Evolutionary conservation across 2,329 filamentous ascomycete genomes (phyloP).

Genomic region (Blastomyces percursus): DNA sequence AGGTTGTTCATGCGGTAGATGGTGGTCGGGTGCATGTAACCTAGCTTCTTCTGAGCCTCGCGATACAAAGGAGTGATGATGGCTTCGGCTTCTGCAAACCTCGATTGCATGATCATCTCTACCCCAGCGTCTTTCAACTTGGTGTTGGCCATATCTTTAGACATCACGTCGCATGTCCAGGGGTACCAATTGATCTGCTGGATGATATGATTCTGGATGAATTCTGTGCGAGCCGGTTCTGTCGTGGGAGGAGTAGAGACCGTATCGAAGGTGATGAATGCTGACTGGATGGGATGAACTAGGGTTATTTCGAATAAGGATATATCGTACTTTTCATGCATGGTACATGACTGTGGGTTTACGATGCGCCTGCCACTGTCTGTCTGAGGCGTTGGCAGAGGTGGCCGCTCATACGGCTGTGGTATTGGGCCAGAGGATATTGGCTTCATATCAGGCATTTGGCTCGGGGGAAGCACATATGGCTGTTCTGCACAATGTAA

Average conservation of each 20-base stretch:
- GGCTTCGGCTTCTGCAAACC: background rate
- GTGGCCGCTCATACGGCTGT: background rate
- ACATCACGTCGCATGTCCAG: constrained; percentile 3
- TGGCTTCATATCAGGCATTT: constrained; percentile 1
- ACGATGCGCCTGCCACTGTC: background rate
- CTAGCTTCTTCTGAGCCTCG: background rate
- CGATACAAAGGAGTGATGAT: background rate
- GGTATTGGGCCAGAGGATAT: background rate
- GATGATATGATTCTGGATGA: background rate
- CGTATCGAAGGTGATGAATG: background rate
- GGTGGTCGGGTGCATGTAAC: background rate
- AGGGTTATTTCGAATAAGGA: background rate
- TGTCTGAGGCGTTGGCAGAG: background rate
- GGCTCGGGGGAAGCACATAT: background rate
- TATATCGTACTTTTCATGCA: background rate
- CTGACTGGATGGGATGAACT: background rate
- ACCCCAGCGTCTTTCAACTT: background rate
- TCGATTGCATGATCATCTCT: background rate
- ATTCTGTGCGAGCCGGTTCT: background rate
- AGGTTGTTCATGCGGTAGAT: constrained; percentile 1
- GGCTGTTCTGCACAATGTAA: background rate
- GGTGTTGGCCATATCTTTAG: background rate
- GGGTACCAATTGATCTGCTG: constrained; percentile 3
- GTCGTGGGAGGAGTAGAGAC: background rate
- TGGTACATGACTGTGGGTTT: background rate